Conservation (phyloP, 1,139 yeast genomes). For the Geotrichum carabidarum region DNA sequence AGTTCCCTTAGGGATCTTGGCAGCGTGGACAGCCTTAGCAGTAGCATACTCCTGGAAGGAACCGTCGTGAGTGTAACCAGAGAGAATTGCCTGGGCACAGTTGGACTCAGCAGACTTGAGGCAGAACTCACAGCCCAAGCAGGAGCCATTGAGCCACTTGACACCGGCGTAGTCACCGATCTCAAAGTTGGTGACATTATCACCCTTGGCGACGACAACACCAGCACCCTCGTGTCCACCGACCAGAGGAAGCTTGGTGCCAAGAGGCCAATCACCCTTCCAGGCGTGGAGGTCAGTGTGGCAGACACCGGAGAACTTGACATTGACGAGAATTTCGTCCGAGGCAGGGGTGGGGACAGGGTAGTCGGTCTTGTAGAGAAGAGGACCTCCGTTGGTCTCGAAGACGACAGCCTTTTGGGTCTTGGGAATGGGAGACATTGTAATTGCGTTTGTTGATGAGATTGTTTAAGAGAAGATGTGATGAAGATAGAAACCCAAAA, state of each 20-base stretch:
- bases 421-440: constrained; percentile 44
- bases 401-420: constrained; percentile 71
- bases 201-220: constrained; percentile 68
- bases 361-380: constrained; percentile 52
- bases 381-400: constrained; percentile 62
- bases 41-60: constrained; percentile 81
- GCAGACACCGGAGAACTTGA: constrained; percentile 63
- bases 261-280: constrained; percentile 69
- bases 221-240: constrained; percentile 92
- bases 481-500: neutral
- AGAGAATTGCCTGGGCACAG: constrained; percentile 61
- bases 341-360: constrained; percentile 60
- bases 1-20: constrained; percentile 62
- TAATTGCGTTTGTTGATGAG: neutral
- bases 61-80: constrained; percentile 79
- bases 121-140: constrained; percentile 70
- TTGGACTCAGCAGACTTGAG: constrained; percentile 62
- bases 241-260: constrained; percentile 60
- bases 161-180: constrained; percentile 76
- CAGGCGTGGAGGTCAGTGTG: constrained; percentile 69
- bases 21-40: constrained; percentile 84
- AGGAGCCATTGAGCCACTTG: constrained; percentile 67
- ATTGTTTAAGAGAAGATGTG: neutral
- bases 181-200: constrained; percentile 61
- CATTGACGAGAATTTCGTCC: constrained; percentile 56